These are phyloP conservation scores for Cercospora beticola DNA, from an alignment of 2,329 filamentous ascomycete species.

Conservation along the genomic window DNA sequence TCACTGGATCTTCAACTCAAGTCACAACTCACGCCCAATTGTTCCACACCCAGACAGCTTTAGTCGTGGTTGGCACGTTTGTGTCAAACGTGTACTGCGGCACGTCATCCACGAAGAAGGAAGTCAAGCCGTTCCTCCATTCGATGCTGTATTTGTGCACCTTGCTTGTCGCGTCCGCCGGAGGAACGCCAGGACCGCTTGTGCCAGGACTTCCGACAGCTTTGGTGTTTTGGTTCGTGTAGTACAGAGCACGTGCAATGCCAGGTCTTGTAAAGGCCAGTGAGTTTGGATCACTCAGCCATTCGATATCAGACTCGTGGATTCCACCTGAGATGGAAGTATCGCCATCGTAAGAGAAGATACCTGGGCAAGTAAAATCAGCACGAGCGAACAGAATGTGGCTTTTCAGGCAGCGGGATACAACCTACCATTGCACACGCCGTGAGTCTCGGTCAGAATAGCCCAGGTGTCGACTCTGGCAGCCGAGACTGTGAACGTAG, in stretches of 20 bases:
- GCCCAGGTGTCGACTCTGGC: conserved; percentile 22
- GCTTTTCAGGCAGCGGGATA: not conserved
- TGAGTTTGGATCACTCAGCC: conserved; percentile 23
- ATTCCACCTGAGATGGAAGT: conserved; percentile 8
- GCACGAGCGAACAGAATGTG: not conserved
- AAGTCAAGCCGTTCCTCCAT: conserved; percentile 20
- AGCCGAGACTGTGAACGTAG: conserved; percentile 15
- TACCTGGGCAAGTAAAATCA: conserved; percentile 13
- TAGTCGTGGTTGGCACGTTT: conserved; percentile 23
- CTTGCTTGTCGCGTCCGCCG: conserved; percentile 10
- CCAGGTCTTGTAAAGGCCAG: not conserved
- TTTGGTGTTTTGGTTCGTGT: conserved; percentile 21
- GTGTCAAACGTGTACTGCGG: conserved; percentile 13
- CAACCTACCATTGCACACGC: conserved; percentile 19
- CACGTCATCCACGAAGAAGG: conserved; percentile 23
- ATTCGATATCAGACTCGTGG: conserved; percentile 29
- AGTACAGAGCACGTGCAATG: conserved; percentile 15
- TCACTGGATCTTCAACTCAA: not conserved
- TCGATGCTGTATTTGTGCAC: conserved; percentile 26
- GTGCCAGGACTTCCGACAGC: not conserved
- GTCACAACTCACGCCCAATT: conserved; percentile 25
- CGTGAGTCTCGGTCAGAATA: conserved; percentile 17
- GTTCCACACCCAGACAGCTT: conserved; percentile 29
- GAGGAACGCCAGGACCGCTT: conserved; percentile 3
- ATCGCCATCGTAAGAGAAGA: conserved; percentile 26